phyloP scores from a whole-genome alignment of 2,329 filamentous ascomycete genomes.

The Epichloe sp. region DNA sequence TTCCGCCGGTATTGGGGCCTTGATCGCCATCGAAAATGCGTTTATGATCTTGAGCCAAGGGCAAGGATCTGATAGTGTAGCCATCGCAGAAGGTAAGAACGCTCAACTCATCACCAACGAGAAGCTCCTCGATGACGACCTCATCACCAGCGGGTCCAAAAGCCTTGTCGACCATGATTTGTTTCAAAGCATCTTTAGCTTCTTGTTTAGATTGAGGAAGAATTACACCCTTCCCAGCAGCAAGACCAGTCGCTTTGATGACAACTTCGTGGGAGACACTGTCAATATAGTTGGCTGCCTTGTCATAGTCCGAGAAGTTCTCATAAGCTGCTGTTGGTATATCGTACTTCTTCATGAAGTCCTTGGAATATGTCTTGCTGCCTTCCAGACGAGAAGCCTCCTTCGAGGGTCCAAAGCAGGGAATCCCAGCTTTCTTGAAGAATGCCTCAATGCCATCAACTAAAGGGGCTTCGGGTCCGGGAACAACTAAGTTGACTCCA shows the following conservation, averaged over 20 bases:
- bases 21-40: conserved; percentile 79
- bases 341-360: conserved; percentile 85
- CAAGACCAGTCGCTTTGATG: conserved; percentile 86
- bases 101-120: conserved; percentile 83
- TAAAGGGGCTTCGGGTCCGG: conserved; percentile 85
- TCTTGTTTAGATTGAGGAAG: conserved; percentile 73
- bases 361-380: conserved; percentile 93
- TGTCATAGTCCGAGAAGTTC: conserved; percentile 70
- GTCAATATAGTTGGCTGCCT: conserved; percentile 63
- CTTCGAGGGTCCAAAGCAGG: conserved; percentile 75
- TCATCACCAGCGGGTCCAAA: conserved; percentile 81
- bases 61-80: conserved; percentile 67
- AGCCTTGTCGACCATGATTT: conserved; percentile 80
- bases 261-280: conserved; percentile 61
- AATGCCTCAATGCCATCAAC: conserved; percentile 80
- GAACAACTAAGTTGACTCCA: conserved; percentile 68
- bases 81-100: conserved; percentile 89
- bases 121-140: conserved; percentile 89
- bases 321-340: conserved; percentile 87
- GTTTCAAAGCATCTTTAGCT: conserved; percentile 65
- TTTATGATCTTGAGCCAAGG: conserved; percentile 94
- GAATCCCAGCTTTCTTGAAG: conserved; percentile 62
- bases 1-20: conserved; percentile 90
- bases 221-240: conserved; percentile 91
- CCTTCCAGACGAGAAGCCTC: conserved; percentile 84